phyloP scores from a whole-genome alignment of 2,329 filamentous ascomycete genomes.

The Trichoderma koningii region DNA sequence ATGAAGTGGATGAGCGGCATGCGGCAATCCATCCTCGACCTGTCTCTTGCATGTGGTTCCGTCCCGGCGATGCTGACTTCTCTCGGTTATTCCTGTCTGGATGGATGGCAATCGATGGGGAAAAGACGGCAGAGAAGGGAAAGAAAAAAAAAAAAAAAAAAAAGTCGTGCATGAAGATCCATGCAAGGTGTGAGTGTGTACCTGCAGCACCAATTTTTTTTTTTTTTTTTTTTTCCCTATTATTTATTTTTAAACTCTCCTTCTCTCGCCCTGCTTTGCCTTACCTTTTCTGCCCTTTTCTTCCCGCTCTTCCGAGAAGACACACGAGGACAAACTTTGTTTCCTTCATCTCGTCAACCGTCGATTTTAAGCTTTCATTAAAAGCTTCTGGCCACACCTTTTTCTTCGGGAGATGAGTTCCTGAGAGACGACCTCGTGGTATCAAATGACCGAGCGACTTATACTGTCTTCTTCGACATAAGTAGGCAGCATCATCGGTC shows the following conservation, averaged over 20 bases:
- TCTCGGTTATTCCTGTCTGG: not conserved
- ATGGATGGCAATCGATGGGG: not conserved
- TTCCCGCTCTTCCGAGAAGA: slow-evolving; percentile 14
- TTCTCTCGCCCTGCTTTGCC: slow-evolving; percentile 2
- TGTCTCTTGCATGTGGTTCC: not conserved
- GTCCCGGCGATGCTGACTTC: not conserved
- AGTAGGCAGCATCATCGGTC: slow-evolving; percentile 6
- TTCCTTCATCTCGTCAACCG: slow-evolving; percentile 21
- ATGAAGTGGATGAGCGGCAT: not conserved
- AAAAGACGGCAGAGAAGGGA: not conserved
- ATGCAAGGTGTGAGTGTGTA: not conserved
- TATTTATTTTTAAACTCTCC: not conserved
- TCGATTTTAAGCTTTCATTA: not conserved
- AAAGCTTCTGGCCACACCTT: not conserved
- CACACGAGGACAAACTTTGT: not conserved
- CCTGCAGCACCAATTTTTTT: not conserved
- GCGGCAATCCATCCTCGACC: slow-evolving; percentile 23
- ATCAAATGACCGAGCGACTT: not conserved
- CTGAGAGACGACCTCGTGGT: not conserved
- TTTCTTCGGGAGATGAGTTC: slow-evolving; percentile 11
- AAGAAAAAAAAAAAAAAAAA: not conserved
- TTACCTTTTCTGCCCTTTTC: not conserved
- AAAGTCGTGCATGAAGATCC: not conserved
- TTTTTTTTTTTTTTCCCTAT: not conserved
- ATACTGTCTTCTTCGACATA: slow-evolving; percentile 1